Percentiles rank a stretch among this genome's conserved stretches.
Evolutionary conservation across 129 eudicot genomes (phyloP).

Genomic region (Dittrichia graveolens): DNA sequence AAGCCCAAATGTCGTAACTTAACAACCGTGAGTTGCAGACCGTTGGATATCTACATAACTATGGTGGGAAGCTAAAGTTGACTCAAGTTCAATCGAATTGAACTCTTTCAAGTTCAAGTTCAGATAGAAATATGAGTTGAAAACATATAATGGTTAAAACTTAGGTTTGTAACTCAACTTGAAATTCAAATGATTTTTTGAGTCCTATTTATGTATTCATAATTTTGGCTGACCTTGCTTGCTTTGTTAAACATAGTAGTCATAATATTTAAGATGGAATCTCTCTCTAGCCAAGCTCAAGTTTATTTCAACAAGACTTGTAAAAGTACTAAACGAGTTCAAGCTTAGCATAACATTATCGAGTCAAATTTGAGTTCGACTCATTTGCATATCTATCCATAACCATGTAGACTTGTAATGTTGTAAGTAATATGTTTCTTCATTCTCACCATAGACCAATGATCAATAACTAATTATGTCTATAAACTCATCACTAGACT

Average conservation of each 20-base stretch:
- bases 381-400: background rate
- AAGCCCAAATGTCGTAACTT: conserved; percentile 1
- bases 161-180: background rate
- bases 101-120: too few relatives aligned
- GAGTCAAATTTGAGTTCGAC: background rate
- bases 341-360: background rate
- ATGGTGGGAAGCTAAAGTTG: background rate
- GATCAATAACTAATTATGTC: background rate
- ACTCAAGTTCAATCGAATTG: background rate
- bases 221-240: background rate
- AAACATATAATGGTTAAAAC: background rate
- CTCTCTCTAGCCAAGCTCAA: background rate
- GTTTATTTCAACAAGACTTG: too few relatives aligned
- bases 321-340: background rate
- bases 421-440: too few relatives aligned
- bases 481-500: background rate
- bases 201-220: background rate
- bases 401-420: background rate
- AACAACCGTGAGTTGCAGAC: background rate
- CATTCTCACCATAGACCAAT: background rate
- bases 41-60: background rate
- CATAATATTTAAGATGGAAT: background rate
- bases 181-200: background rate
- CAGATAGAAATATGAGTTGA: background rate
- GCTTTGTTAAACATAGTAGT: background rate